These are phyloP conservation scores for Aegilops bicornis DNA, from an alignment of 176 grass and related monocot species.

Conservation along the genomic window DNA sequence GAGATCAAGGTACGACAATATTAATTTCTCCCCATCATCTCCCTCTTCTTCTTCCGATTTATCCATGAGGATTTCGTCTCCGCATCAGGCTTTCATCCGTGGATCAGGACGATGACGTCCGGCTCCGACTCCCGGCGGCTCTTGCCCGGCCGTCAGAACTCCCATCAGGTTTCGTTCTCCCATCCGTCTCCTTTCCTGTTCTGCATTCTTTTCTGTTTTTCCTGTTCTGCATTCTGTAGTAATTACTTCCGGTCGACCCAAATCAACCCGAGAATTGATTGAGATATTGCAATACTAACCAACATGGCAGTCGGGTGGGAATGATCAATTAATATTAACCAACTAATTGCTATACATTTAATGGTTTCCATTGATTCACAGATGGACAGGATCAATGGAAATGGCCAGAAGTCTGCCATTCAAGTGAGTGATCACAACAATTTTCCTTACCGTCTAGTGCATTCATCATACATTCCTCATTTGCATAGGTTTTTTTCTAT, in stretches of 20 bases:
- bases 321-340: neutral
- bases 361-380: neutral
- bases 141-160: slow-evolving; percentile 23
- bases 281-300: neutral
- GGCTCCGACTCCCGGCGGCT: slow-evolving; percentile 26
- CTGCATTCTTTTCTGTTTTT: too few relatives aligned
- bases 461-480: slow-evolving; percentile 4
- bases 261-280: slow-evolving; percentile 2
- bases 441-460: neutral
- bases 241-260: neutral
- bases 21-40: too few relatives aligned
- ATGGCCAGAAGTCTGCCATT: neutral
- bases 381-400: slow-evolving; percentile 29
- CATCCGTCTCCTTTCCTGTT: neutral
- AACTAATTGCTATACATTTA: neutral
- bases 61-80: neutral
- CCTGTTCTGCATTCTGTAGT: neutral
- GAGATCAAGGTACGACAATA: neutral
- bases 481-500: slow-evolving; percentile 4
- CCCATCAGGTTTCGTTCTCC: slow-evolving; percentile 2
- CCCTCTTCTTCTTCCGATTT: neutral
- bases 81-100: slow-evolving; percentile 1
- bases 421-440: slow-evolving; percentile 20
- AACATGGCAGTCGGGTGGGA: neutral
- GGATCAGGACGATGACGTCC: slow-evolving; percentile 29